Base-by-base conservation (phyloP, 768 basidiomycete genomes). In the Xerocomellus dryophilus region DNA sequence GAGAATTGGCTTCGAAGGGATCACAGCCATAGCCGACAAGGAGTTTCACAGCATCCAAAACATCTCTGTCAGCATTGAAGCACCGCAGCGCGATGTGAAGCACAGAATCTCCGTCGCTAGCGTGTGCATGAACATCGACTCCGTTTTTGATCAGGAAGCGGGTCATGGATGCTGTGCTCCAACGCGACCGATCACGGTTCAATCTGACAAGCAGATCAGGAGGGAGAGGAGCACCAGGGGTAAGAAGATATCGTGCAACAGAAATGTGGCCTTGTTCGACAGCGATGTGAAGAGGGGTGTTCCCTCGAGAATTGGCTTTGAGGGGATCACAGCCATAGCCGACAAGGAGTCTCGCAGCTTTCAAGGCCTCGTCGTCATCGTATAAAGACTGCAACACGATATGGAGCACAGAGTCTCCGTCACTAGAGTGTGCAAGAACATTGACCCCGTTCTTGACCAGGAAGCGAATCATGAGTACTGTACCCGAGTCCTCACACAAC, bases 1-100 rank as follows among this genome's bases (percentile, higher is more conserved):
- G 4, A 31, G 39, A 15, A 27, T 51, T 3, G 3, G 8, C 18
- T 20, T 31, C 25, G 2, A 42, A 3, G 7, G 48, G 53, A 35
- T 54, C 15, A 9, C 48, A 54, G 5, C 48, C 53, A 31, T 7
- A 7, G 5, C 4, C n/a, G 7, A 54, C 27, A 5, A 54, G 20
- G 10, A 42, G 3, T 42, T 47, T 56, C 29, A 43, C 29, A 1
- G 23, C 25, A 4, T n/a, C n/a, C 27, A 29, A n/a, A 14, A 7
- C 10, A 7, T 20, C 9, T 0, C 3, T 2, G 1, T 18, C 17
- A 7, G 12, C 4, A 2, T 4, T 1, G 12, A 21, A 29, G 12
- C 5, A 27, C 42, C 1, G 32, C 14, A 43, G 1, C 0, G 9
- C 17, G n/a, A 36, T 7, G 32, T 53, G 47, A 20, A 38, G 36